Evolutionary conservation across 805 yeast genomes (phyloP).

Genomic region (Naumovozyma castellii): DNA sequence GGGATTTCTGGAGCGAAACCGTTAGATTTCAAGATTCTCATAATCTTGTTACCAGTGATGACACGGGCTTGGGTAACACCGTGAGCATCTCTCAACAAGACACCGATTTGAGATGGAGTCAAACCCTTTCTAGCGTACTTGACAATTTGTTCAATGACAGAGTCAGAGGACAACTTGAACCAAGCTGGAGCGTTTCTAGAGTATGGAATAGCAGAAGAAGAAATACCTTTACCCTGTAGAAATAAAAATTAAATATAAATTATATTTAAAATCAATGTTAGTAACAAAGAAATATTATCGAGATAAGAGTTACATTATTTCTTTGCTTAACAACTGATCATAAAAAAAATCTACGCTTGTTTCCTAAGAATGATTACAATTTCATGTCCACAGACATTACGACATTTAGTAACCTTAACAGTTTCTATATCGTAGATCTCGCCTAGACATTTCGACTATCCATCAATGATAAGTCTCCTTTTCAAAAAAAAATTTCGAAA

Average conservation of each 20-base stretch:
- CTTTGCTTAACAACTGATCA: not conserved
- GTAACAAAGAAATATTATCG: constrained; percentile 5
- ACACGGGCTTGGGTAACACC: constrained; percentile 97
- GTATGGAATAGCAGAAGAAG: constrained; percentile 98
- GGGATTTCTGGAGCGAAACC: constrained; percentile 99
- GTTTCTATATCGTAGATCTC: too few relatives aligned
- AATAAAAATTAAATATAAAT: constrained; percentile 7
- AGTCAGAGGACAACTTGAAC: constrained; percentile 95
- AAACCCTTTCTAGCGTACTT: constrained; percentile 99
- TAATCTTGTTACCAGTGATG: constrained; percentile 98
- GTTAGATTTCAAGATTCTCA: constrained; percentile 97
- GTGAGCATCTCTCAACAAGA: constrained; percentile 98
- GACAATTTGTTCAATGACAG: constrained; percentile 95
- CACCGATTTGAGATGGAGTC: constrained; percentile 99
- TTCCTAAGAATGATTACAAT: too few relatives aligned
- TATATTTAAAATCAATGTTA: constrained; percentile 3
- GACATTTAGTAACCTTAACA: too few relatives aligned
- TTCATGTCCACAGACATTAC: too few relatives aligned
- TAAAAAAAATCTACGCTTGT: too few relatives aligned
- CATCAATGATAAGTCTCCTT: not conserved
- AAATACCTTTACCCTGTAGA: constrained; percentile 93
- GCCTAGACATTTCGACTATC: not conserved
- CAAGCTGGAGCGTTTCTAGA: constrained; percentile 98
- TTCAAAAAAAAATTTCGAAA: too few relatives aligned
- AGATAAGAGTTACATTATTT: not conserved